A percentile compares a stretch with the other conserved stretches of the same genome.
Evolutionary conservation across 768 basidiomycete genomes (phyloP).

Genomic region (Tulasnella sp.): DNA sequence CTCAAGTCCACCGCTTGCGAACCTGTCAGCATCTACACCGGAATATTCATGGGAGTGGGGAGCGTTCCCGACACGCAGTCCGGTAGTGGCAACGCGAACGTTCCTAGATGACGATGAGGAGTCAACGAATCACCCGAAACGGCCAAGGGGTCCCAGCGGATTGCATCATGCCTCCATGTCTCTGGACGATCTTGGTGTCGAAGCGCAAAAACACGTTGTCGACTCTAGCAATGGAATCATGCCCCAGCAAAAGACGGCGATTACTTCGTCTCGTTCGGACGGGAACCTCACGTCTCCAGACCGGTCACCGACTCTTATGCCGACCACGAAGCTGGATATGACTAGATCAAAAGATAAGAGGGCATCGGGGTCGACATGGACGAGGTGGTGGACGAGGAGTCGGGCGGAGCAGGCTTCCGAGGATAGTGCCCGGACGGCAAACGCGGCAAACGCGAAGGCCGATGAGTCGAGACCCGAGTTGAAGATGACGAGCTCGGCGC

Average conservation of each 20-base stretch:
- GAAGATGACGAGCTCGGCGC: slow-evolving; percentile 23
- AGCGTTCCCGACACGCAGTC: slow-evolving; percentile 71
- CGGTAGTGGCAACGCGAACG: slow-evolving; percentile 42
- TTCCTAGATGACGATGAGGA: not conserved
- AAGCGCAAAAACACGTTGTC: slow-evolving; percentile 24
- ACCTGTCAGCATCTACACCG: slow-evolving; percentile 5
- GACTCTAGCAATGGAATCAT: slow-evolving; percentile 49
- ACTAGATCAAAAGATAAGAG: slow-evolving; percentile 23
- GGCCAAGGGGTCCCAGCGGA: not conserved
- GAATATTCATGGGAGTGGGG: slow-evolving; percentile 96
- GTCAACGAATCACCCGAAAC: not conserved
- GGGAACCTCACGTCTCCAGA: not conserved
- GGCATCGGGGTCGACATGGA: slow-evolving; percentile 49
- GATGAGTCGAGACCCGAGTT: slow-evolving; percentile 12
- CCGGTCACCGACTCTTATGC: not conserved
- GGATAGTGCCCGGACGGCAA: slow-evolving; percentile 3
- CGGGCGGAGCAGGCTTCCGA: slow-evolving; percentile 25
- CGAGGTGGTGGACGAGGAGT: slow-evolving; percentile 72
- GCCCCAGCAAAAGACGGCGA: slow-evolving; percentile 32
- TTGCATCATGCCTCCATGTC: not conserved
- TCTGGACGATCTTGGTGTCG: slow-evolving; percentile 22
- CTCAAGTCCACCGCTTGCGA: not conserved
- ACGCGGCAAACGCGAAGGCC: no score
- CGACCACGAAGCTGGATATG: not conserved
- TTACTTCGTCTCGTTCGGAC: slow-evolving; percentile 13